Base-by-base conservation (phyloP, 2,329 filamentous ascomycete species). In the Sporothrix inflata region DNA sequence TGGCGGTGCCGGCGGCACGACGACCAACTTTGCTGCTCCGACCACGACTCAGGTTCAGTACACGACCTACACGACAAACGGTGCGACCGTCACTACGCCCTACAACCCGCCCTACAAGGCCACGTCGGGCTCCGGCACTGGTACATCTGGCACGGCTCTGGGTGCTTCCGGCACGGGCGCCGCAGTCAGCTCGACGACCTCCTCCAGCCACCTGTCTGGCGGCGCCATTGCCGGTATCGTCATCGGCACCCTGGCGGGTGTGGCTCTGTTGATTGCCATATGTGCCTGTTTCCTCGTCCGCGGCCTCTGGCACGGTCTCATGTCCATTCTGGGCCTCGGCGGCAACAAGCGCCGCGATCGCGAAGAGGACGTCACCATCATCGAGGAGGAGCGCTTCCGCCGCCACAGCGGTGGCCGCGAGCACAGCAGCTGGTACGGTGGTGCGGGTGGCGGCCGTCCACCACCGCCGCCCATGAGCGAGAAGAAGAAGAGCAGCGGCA, bases 171-270 rank as follows among this genome's bases (percentile, higher is more conserved):
- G 87, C n/a, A 83, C 86, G 4, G 86, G 87, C 7, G 86, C 84
- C 61, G 84, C 84, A 66, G 78, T 78, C 11, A 83, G 85, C 6
- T 83, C 81, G 30, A 80, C 79, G 9, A 79, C 82, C 71, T 69
- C 63, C 21, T 38, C 40, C 24, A 34, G 27, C 42, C 80, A 82
- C 57, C 85, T 94, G 70, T 92, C 90, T 77, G 87, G 85, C 57
- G 92, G 92, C 69, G 92, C 91, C 73, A 94, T 94, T 77, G 92
- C 92, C 19, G 92, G 92, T 73, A 94, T 94, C 77, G 92, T 94
- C 75, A 90, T 94, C 71, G 92, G 92, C 74, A 87, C 89, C 12
- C 84, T 94, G 66, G 86, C 87, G 16, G 92, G 91, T 74, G 84
- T 94, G 47, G 81, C 86, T 53, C 83, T 94, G 2, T 86, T 94